Evolutionary conservation across 148 eudicot genomes (phyloP).

Genomic region (Cornus controversa): DNA sequence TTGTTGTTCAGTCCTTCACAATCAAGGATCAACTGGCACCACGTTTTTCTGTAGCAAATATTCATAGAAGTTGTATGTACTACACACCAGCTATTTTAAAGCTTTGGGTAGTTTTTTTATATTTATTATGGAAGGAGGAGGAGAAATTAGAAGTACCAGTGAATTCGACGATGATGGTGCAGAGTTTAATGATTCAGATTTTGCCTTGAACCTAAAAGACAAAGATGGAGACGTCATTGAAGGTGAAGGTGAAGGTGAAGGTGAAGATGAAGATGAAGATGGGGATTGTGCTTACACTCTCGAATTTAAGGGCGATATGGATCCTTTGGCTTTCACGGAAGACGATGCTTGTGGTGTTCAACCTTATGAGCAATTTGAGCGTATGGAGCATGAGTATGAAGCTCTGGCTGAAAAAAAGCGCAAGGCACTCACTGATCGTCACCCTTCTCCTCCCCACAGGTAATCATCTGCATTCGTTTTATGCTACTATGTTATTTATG

Average conservation of each 20-base stretch:
- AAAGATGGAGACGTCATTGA: conserved; percentile 31
- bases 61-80: too few species aligned
- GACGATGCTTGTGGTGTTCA: conserved; percentile 41
- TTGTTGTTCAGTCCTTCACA: too few species aligned
- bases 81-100: too few species aligned
- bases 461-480: too few species aligned
- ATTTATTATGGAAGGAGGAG: too few species aligned
- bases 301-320: conserved; percentile 52
- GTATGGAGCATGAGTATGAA: conserved; percentile 46
- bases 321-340: conserved; percentile 55
- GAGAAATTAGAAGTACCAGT: too few species aligned
- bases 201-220: neutral
- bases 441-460: neutral
- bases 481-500: neutral
- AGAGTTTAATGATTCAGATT: too few species aligned
- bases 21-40: too few species aligned
- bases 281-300: conserved; percentile 33
- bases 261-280: conserved; percentile 42
- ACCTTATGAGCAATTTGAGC: conserved; percentile 64
- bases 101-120: too few species aligned
- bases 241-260: conserved; percentile 43
- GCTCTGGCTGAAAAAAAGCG: conserved; percentile 68
- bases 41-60: too few species aligned
- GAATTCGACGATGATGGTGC: too few species aligned
- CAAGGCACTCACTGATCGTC: conserved; percentile 26